Evolutionary conservation across 2,329 filamentous ascomycete genomes (phyloP).

Genomic region (Ophiostoma fasciatum): DNA sequence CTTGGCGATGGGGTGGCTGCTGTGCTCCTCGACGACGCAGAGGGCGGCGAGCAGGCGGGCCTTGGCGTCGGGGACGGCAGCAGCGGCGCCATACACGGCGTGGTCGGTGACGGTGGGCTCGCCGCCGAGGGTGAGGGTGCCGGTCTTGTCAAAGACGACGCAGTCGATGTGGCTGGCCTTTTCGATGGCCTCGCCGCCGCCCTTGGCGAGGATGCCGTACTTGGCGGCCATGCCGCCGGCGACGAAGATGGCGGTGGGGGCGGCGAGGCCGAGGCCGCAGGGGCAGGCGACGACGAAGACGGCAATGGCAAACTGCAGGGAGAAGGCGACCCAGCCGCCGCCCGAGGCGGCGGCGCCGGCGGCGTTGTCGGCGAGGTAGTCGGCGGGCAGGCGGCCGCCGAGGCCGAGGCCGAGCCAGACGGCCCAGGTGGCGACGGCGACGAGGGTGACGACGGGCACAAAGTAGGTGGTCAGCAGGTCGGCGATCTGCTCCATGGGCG

Average conservation of each 20-base stretch:
- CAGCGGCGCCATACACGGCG: conserved; percentile 20
- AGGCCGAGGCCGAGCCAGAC: conserved; percentile 54
- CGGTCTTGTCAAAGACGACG: conserved; percentile 81
- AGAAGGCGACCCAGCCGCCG: conserved; percentile 60
- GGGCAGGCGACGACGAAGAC: conserved; percentile 82
- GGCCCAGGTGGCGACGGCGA: conserved; percentile 57
- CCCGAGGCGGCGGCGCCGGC: too few species aligned
- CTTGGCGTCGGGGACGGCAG: neutral
- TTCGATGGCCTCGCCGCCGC: conserved; percentile 74
- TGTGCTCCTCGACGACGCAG: conserved; percentile 51
- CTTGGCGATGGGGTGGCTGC: conserved; percentile 59
- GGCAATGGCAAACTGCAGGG: conserved; percentile 68
- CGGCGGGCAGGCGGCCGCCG: conserved; percentile 37
- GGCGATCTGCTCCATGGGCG: conserved; percentile 61
- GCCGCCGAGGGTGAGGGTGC: conserved; percentile 61
- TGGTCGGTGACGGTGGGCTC: conserved; percentile 53
- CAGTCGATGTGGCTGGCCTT: conserved; percentile 65
- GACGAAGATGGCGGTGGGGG: conserved; percentile 73
- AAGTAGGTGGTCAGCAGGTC: conserved; percentile 63
- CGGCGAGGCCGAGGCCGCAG: conserved; percentile 71
- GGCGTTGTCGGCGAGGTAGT: conserved; percentile 27
- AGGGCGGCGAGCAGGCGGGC: conserved; percentile 34
- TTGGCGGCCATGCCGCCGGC: conserved; percentile 67
- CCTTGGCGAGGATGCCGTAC: conserved; percentile 68
- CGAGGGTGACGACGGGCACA: conserved; percentile 54